Percentiles rank a stretch among this genome's conserved stretches.
These are phyloP conservation scores for Volvox africanus DNA, from an alignment of 139 green algal genomes.

Conservation along the genomic window DNA sequence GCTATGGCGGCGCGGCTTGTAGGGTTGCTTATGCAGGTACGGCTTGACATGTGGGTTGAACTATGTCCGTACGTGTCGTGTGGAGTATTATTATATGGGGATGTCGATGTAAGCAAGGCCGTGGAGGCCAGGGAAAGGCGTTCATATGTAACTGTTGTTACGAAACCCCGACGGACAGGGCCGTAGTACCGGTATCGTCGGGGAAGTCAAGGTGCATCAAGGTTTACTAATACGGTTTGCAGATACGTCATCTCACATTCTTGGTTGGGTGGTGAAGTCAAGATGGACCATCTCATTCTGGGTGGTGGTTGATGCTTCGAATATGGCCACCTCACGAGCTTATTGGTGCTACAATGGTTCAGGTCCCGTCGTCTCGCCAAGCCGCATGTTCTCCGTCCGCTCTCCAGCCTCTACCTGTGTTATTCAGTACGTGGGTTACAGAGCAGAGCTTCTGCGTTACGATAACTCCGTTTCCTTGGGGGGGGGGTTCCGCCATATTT, in stretches of 20 bases:
- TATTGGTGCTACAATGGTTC: too few species aligned
- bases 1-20: not conserved
- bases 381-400: not conserved
- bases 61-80: not conserved
- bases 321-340: too few species aligned
- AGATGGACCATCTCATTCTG: too few species aligned
- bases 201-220: too few species aligned
- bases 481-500: not conserved
- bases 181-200: too few species aligned
- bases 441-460: not conserved
- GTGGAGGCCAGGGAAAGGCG: not conserved
- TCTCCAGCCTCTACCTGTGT: not conserved
- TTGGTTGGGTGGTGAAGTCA: too few species aligned
- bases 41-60: not conserved
- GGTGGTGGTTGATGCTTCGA: too few species aligned
- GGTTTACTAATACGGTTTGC: too few species aligned
- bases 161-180: not conserved
- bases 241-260: too few species aligned
- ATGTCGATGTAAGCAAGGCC: not conserved
- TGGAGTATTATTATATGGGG: too few species aligned
- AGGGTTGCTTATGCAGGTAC: conserved; percentile 42
- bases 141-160: not conserved
- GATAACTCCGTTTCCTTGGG: not conserved
- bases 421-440: too few species aligned
- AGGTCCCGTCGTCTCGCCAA: too few species aligned